These are phyloP conservation scores for Geotrichum carabidarum DNA, from an alignment of 1,139 yeast genomes.

Conservation along the genomic window DNA sequence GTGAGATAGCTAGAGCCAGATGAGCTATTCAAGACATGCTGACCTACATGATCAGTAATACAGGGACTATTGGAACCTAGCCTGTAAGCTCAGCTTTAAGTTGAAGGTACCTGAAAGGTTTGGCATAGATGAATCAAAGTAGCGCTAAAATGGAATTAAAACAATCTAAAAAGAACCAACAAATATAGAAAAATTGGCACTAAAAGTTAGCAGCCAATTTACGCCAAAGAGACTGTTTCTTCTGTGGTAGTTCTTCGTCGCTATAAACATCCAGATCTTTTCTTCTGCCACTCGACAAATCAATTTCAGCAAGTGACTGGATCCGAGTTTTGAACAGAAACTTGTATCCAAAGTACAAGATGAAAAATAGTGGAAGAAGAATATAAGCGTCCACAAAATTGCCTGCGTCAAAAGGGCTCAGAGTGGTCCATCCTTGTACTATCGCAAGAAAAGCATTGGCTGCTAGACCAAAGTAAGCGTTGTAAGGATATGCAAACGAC, in stretches of 20 bases:
- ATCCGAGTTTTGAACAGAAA: constrained; percentile 43
- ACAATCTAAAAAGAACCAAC: too few relatives aligned
- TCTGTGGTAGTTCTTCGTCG: not conserved
- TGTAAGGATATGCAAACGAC: constrained; percentile 51
- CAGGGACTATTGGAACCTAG: too few relatives aligned
- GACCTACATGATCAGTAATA: too few relatives aligned
- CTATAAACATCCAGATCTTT: constrained; percentile 22
- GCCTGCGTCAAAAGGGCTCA: constrained; percentile 56
- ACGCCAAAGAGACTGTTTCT: not conserved
- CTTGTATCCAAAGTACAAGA: constrained; percentile 43
- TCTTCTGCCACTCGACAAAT: constrained; percentile 42
- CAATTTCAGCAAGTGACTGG: constrained; percentile 43
- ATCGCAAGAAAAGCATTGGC: constrained; percentile 53
- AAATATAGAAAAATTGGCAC: not conserved
- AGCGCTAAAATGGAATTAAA: too few relatives aligned
- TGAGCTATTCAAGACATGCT: too few relatives aligned
- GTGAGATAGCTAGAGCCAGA: too few relatives aligned
- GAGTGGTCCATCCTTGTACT: constrained; percentile 65
- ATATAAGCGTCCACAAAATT: constrained; percentile 63
- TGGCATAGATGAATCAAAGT: too few relatives aligned
- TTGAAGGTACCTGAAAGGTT: too few relatives aligned
- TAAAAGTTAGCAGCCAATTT: constrained; percentile 4
- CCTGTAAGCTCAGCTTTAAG: too few relatives aligned
- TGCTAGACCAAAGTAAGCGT: constrained; percentile 48
- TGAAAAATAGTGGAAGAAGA: constrained; percentile 52